Percentiles rank a stretch among this genome's conserved stretches.
These are phyloP conservation scores for Colletotrichum agaves DNA, from an alignment of 2,329 filamentous ascomycete species.

Conservation along the genomic window DNA sequence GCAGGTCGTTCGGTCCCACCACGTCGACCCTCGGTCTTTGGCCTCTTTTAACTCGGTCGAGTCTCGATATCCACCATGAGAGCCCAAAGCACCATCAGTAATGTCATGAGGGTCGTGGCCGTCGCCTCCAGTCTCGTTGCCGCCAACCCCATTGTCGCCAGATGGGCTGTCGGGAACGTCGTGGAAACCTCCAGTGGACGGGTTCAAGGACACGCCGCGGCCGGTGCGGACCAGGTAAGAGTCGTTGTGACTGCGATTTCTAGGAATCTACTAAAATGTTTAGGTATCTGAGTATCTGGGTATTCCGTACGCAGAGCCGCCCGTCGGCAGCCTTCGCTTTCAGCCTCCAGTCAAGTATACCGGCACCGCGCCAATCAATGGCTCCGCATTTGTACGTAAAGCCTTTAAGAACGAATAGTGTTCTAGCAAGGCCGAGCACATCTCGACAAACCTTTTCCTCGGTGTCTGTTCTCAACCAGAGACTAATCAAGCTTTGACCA, in stretches of 20 bases:
- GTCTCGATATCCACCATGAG: conserved; percentile 27
- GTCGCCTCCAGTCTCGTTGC: conserved; percentile 6
- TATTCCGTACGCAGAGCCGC: conserved; percentile 65
- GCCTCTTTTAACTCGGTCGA: conserved; percentile 11
- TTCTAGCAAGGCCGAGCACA: background rate
- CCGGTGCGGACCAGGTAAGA: conserved; percentile 25
- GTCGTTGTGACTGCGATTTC: no score
- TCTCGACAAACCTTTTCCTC: background rate
- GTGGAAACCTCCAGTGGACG: conserved; percentile 28
- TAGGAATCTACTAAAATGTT: background rate
- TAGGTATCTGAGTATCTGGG: conserved; percentile 48
- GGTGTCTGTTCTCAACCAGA: background rate
- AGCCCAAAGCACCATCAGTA: conserved; percentile 14
- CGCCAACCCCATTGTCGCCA: conserved; percentile 1
- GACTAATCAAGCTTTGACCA: background rate
- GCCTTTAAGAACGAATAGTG: background rate
- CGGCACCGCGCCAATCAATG: conserved; percentile 13
- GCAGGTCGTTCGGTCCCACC: background rate
- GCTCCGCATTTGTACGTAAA: conserved; percentile 27
- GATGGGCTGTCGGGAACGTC: conserved; percentile 25
- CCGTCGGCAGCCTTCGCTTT: conserved; percentile 64
- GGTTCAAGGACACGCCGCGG: conserved; percentile 28
- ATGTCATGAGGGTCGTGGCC: conserved; percentile 20
- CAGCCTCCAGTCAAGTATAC: conserved; percentile 26
- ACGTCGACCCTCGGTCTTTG: conserved; percentile 28